Evolutionary conservation across 768 basidiomycete species (phyloP).

Genomic region (Termitomyces titanicus): DNA sequence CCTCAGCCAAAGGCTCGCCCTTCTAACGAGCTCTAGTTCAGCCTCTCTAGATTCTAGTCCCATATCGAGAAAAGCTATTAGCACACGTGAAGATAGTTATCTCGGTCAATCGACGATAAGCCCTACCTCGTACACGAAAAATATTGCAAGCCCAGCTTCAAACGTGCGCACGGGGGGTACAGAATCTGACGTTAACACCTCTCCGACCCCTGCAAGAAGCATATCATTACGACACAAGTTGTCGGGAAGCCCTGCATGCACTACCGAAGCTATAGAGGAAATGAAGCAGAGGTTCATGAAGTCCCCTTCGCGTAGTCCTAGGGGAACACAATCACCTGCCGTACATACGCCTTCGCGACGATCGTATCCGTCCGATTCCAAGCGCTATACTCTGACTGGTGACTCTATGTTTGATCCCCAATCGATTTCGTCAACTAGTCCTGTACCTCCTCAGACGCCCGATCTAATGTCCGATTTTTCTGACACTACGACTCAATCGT

Average conservation of each 20-base stretch:
- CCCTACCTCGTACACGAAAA: constrained; percentile 10
- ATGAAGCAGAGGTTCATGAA: constrained; percentile 58
- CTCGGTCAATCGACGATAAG: constrained; percentile 19
- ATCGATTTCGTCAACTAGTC: constrained; percentile 9
- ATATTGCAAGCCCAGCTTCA: not conserved
- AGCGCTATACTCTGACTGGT: constrained; percentile 8
- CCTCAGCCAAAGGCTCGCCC: constrained; percentile 40
- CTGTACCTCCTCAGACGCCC: constrained; percentile 49
- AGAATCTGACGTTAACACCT: constrained; percentile 10
- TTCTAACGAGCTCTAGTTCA: constrained; percentile 30
- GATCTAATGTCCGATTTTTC: constrained; percentile 60
- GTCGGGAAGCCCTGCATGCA: constrained; percentile 31
- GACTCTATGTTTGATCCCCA: constrained; percentile 2
- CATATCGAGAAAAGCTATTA: constrained; percentile 12
- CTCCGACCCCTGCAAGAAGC: constrained; percentile 16
- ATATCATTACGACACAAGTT: constrained; percentile 23
- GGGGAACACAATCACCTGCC: not conserved
- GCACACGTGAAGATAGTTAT: constrained; percentile 20
- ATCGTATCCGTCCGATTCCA: constrained; percentile 19
- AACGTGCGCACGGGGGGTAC: not conserved
- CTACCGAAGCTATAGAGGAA: constrained; percentile 53
- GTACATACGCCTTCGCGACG: constrained; percentile 1
- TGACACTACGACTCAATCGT: constrained; percentile 50
- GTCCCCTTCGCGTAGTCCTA: constrained; percentile 25
- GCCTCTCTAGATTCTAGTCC: constrained; percentile 17